Percentiles rank a stretch among this genome's conserved stretches.
These are phyloP conservation scores for Colletotrichum sp. DNA, from an alignment of 2,329 filamentous ascomycete species.

Conservation along the genomic window DNA sequence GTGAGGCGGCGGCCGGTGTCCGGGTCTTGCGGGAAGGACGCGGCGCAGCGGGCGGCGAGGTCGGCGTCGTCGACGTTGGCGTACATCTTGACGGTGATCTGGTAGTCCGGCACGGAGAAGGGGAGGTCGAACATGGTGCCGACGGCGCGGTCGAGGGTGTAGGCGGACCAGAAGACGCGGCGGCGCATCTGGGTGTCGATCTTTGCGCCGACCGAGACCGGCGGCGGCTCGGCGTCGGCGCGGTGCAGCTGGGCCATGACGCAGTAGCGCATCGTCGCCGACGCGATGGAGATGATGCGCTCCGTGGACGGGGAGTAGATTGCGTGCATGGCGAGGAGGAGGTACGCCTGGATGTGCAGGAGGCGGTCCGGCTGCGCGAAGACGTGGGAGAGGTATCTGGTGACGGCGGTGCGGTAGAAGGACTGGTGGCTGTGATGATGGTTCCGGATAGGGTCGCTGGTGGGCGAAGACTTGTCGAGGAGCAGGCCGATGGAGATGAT, in stretches of 20 bases:
- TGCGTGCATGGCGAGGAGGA: constrained; percentile 21
- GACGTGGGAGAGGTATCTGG: constrained; percentile 16
- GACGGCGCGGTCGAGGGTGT: constrained; percentile 30
- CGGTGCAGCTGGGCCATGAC: constrained; percentile 30
- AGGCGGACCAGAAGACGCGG: constrained; percentile 34
- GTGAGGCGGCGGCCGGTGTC: constrained; percentile 20
- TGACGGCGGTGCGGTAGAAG: constrained; percentile 26
- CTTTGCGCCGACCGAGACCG: not conserved
- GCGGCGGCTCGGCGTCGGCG: constrained; percentile 22
- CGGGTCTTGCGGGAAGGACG: constrained; percentile 9
- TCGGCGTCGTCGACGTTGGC: constrained; percentile 30
- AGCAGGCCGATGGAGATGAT: constrained; percentile 26
- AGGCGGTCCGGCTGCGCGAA: constrained; percentile 26
- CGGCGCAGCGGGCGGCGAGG: constrained; percentile 14
- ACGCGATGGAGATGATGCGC: constrained; percentile 28
- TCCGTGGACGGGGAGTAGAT: constrained; percentile 30
- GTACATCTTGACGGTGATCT: constrained; percentile 28
- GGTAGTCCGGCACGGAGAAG: constrained; percentile 26
- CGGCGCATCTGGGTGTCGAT: constrained; percentile 27
- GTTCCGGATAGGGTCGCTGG: not conserved
- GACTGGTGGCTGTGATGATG: constrained; percentile 1
- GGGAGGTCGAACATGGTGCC: constrained; percentile 29
- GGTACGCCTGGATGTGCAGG: constrained; percentile 21
- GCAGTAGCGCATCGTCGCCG: constrained; percentile 29
- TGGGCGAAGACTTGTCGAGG: constrained; percentile 11